Evolutionary conservation across 148 eudicot species (phyloP).

Genomic region (Limonium bicolor): DNA sequence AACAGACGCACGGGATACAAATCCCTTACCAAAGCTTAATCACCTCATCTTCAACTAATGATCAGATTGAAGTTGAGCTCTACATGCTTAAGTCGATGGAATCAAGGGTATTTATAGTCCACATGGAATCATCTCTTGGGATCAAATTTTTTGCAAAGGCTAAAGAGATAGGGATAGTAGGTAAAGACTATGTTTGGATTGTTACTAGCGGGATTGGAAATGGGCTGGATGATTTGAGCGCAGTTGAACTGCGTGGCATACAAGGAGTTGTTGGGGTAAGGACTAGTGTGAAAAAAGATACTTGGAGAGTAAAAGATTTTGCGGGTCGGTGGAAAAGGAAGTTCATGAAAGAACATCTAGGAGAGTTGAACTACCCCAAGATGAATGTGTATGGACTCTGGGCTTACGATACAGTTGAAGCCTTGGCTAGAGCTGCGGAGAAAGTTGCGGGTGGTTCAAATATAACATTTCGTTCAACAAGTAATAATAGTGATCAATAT

Average conservation of each 20-base stretch:
- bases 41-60: constrained; percentile 28
- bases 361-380: constrained; percentile 9
- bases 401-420: constrained; percentile 46
- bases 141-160: constrained; percentile 33
- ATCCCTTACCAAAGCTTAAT: constrained; percentile 21
- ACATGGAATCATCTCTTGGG: constrained; percentile 31
- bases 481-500: constrained; percentile 30
- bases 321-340: constrained; percentile 25
- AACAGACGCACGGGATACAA: constrained; percentile 15
- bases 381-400: constrained; percentile 29
- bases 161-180: constrained; percentile 46
- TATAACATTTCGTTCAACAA: no score
- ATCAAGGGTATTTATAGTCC: constrained; percentile 56
- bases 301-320: constrained; percentile 20
- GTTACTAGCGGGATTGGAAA: constrained; percentile 32
- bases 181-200: constrained; percentile 54
- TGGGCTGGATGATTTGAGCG: constrained; percentile 23
- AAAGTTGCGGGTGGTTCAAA: constrained; percentile 5
- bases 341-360: constrained; percentile 24
- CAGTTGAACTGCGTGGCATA: constrained; percentile 23
- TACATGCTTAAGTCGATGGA: constrained; percentile 36
- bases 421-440: constrained; percentile 47
- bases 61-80: constrained; percentile 32
- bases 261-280: constrained; percentile 57
- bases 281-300: no score